Base-by-base conservation (phyloP, 2,329 filamentous ascomycete genomes). In the Fusarium tjaetaba region DNA sequence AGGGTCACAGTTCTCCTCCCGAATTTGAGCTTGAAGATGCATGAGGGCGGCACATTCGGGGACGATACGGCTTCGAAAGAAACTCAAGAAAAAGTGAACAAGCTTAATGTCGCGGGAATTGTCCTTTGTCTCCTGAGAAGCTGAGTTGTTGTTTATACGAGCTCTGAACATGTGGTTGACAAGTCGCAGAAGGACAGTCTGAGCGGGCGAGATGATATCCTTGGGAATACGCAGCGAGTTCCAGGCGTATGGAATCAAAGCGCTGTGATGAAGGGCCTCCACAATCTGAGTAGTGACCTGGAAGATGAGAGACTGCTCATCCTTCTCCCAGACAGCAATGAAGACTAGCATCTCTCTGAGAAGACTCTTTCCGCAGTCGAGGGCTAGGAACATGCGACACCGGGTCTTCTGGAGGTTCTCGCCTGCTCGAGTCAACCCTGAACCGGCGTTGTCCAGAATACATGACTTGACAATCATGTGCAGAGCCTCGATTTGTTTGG, bases 401-500 rank as follows among this genome's bases (percentile, higher is more conserved):
- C 96, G 88, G 3, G 96, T 94, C 70, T 95, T 94, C 81, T 98
- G 95, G 83, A 97, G 91, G 79, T 96, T 97, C 79, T 94, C 93
- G 24, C 92, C 92, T 18, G 88, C 88, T 15, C 86, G 82, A 49
- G 91, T 93, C 13, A 90, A 84, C 0, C 91, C 90, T 72, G 93
- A 92, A 68, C 93, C 93, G 67, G 90, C 87, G n/a, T 90, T 91
- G 77, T 97, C 94, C 28, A 97, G 90, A 60, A 98, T 97, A 71
- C 95, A 97, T 20, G 94, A 95, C 85, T 98, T 97, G 77, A 98
- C 92, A 68, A 98, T 97, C 95, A 98, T 97, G 62, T 97, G 96
- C 60, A 98, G 85, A 11, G 96, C 95, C 82, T 98, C 96, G 61
- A 98, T 98, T 82, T 98, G 96, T 63, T 95, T 95, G 0, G 96